phyloP scores from a whole-genome alignment of 371 early-diverging fungal genomes.

The Mortierella sp. region DNA sequence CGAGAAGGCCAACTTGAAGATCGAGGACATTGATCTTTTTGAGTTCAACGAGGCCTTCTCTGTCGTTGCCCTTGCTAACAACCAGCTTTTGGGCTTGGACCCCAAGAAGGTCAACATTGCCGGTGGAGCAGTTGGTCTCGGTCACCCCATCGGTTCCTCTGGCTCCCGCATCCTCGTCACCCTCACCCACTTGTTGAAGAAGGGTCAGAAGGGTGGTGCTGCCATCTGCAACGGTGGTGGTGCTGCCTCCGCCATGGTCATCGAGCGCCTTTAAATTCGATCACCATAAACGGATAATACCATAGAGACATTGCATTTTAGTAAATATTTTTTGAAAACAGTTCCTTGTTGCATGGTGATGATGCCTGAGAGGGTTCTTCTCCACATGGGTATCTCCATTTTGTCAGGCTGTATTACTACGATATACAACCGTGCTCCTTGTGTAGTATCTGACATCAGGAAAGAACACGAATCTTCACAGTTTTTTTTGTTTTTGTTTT shows the following conservation, averaged over 20 bases:
- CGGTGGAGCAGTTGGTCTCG: slow-evolving; percentile 98
- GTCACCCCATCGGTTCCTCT: slow-evolving; percentile 98
- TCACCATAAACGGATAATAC: neutral
- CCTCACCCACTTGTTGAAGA: slow-evolving; percentile 82
- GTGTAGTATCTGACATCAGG: no score
- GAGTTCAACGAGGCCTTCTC: slow-evolving; percentile 99
- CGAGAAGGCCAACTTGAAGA: slow-evolving; percentile 78
- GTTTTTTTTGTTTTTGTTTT: neutral
- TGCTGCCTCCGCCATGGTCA: slow-evolving; percentile 91
- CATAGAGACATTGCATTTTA: neutral
- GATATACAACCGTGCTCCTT: no score
- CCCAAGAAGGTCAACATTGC: slow-evolving; percentile 88
- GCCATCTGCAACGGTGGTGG: slow-evolving; percentile 98
- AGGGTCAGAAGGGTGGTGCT: slow-evolving; percentile 89
- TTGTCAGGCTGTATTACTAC: no score
- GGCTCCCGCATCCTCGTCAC: slow-evolving; percentile 96
- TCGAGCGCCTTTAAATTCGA: slow-evolving; percentile 76
- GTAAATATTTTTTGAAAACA: slow-evolving; percentile 10
- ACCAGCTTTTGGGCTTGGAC: slow-evolving; percentile 81
- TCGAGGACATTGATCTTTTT: slow-evolving; percentile 81
- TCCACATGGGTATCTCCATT: no score
- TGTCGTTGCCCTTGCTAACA: slow-evolving; percentile 94
- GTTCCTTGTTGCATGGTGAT: neutral
- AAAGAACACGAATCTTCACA: neutral
- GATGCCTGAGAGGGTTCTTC: no score